These are phyloP conservation scores for Teratosphaeria viscida DNA, from an alignment of 2,329 filamentous ascomycete genomes.

Conservation along the genomic window DNA sequence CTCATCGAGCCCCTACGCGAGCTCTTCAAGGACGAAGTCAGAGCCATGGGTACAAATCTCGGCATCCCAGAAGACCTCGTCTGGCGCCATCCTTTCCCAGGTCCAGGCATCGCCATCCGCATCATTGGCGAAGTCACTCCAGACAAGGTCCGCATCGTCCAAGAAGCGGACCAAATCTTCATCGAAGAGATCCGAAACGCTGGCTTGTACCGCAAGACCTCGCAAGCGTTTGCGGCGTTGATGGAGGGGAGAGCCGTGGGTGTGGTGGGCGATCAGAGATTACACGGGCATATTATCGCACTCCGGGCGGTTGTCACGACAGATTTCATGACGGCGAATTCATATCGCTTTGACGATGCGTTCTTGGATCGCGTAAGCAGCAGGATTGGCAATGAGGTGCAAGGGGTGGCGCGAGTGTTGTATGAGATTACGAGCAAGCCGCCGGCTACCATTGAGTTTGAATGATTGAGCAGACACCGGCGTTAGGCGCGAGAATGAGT, in stretches of 20 bases:
- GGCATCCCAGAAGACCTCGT: constrained; percentile 66
- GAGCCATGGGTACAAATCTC: constrained; percentile 56
- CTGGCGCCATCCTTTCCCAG: constrained; percentile 69
- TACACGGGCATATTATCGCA: constrained; percentile 53
- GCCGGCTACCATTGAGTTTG: constrained; percentile 64
- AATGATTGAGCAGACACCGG: constrained; percentile 34
- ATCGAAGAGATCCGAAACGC: constrained; percentile 64
- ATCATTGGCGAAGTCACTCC: constrained; percentile 76
- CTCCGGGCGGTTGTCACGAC: constrained; percentile 52
- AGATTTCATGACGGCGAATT: constrained; percentile 68
- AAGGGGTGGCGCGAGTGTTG: constrained; percentile 59
- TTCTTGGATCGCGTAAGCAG: constrained; percentile 56
- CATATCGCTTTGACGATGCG: constrained; percentile 52
- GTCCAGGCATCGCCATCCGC: constrained; percentile 64
- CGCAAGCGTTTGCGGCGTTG: constrained; percentile 60
- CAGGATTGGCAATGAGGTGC: constrained; percentile 65
- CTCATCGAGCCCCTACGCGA: constrained; percentile 70
- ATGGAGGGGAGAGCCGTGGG: constrained; percentile 55
- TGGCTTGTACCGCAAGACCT: constrained; percentile 62
- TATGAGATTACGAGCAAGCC: constrained; percentile 62
- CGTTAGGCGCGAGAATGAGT: background rate
- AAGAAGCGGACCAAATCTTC: constrained; percentile 70
- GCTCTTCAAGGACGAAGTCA: constrained; percentile 77
- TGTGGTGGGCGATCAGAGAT: constrained; percentile 60
- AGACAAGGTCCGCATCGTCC: constrained; percentile 66